Evolutionary conservation across 2,329 filamentous ascomycete genomes (phyloP).

Genomic region (Diaporthe sp.): DNA sequence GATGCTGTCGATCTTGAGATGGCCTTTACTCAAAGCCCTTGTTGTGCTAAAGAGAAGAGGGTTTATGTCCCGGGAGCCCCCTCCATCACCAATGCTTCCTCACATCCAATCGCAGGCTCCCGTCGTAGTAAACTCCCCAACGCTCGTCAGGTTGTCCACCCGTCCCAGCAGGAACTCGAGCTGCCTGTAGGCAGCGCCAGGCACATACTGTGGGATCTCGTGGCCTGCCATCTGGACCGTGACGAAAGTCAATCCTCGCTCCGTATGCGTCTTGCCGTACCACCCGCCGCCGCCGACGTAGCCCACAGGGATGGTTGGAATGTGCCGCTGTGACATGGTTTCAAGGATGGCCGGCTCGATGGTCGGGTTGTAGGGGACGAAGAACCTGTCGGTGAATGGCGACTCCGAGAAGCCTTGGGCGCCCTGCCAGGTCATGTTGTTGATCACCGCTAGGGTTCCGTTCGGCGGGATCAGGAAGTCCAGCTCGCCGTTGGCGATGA

Average conservation of each 20-base stretch:
- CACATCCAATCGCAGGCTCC: neutral
- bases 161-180: constrained; percentile 38
- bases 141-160: constrained; percentile 26
- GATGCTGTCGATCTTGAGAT: too few relatives aligned
- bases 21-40: neutral
- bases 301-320: constrained; percentile 32
- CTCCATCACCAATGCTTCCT: too few relatives aligned
- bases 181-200: constrained; percentile 33
- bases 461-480: constrained; percentile 73
- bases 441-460: constrained; percentile 73
- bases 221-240: constrained; percentile 33
- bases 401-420: constrained; percentile 70
- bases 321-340: neutral
- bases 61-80: neutral
- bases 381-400: constrained; percentile 49
- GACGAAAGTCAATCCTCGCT: constrained; percentile 35
- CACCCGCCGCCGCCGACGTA: constrained; percentile 32
- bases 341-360: constrained; percentile 3
- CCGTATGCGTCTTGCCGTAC: constrained; percentile 35
- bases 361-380: constrained; percentile 37
- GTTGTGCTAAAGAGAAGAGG: neutral
- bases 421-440: constrained; percentile 81
- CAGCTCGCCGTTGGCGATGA: constrained; percentile 33
- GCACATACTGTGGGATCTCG: constrained; percentile 37
- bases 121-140: constrained; percentile 34